Conservation (phyloP, 139 green algal genomes). For the Micractinium sp. region DNA sequence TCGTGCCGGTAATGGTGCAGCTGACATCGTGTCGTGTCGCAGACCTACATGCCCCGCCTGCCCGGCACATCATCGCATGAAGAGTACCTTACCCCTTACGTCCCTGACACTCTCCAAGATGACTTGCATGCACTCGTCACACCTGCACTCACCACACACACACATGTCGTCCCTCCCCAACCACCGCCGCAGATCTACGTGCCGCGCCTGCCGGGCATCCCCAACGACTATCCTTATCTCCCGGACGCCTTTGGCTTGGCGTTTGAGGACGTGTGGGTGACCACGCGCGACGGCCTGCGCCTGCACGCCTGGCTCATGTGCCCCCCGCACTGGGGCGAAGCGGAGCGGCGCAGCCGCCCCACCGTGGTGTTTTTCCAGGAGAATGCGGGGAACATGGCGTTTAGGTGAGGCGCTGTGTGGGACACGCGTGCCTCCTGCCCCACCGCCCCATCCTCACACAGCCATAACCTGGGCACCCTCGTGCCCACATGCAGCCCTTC, state of each 20-base stretch:
- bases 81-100: no score
- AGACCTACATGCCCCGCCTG: no score
- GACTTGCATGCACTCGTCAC: neutral
- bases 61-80: no score
- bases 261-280: constrained; percentile 71
- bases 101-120: no score
- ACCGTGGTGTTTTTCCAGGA: constrained; percentile 89
- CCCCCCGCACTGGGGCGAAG: constrained; percentile 46
- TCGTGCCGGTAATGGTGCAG: no score
- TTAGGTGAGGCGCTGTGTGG: constrained; percentile 36
- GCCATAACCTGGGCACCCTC: no score
- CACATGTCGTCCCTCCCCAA: neutral
- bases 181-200: constrained; percentile 61
- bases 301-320: constrained; percentile 85
- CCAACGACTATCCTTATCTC: constrained; percentile 54
- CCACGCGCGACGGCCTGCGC: constrained; percentile 50
- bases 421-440: no score
- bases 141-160: neutral
- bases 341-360: constrained; percentile 48
- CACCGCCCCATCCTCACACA: no score
- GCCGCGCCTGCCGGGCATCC: constrained; percentile 76
- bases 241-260: constrained; percentile 68
- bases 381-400: constrained; percentile 92
- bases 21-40: no score
- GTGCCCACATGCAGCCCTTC: no score